Conservation (phyloP, 1,284 basidiomycete species). For the Moesziomyces aphidis region DNA sequence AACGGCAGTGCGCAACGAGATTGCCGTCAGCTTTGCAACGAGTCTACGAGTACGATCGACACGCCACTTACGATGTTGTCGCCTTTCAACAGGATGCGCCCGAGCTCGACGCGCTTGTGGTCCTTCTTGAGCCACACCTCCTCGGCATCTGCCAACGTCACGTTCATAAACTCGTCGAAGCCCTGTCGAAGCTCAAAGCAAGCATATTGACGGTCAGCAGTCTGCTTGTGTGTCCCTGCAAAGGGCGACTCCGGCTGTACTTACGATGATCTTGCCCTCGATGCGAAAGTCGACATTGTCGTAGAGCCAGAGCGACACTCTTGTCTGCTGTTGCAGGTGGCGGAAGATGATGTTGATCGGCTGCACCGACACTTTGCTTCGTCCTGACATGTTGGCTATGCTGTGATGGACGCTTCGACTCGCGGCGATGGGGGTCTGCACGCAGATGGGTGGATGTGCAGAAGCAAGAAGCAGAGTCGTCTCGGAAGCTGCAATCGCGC, state of each 20-base stretch:
- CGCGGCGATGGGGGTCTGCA: not conserved
- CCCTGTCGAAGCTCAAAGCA: conserved; percentile 72
- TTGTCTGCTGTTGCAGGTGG: conserved; percentile 91
- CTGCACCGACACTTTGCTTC: conserved; percentile 61
- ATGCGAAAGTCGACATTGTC: conserved; percentile 97
- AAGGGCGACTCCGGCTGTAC: conserved; percentile 5
- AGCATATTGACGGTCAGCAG: not conserved
- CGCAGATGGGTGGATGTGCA: not conserved
- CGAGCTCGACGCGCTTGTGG: conserved; percentile 59
- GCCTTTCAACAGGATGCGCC: conserved; percentile 61
- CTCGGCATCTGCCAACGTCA: conserved; percentile 93
- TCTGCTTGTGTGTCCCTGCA: too few relatives aligned
- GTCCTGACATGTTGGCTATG: conserved; percentile 32
- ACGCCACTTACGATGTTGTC: conserved; percentile 60
- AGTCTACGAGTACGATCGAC: not conserved
- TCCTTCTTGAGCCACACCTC: conserved; percentile 77
- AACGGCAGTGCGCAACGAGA: not conserved
- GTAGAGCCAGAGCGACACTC: conserved; percentile 94
- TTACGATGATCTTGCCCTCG: conserved; percentile 87
- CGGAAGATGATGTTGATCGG: conserved; percentile 93
- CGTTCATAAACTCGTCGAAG: conserved; percentile 99
- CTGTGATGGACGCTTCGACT: not conserved
- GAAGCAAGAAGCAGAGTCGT: too few relatives aligned
- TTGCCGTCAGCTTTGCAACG: not conserved
- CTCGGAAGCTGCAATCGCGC: too few relatives aligned